phyloP scores from a whole-genome alignment of 441 rosid genomes.

The Metrosideros polymorpha region DNA sequence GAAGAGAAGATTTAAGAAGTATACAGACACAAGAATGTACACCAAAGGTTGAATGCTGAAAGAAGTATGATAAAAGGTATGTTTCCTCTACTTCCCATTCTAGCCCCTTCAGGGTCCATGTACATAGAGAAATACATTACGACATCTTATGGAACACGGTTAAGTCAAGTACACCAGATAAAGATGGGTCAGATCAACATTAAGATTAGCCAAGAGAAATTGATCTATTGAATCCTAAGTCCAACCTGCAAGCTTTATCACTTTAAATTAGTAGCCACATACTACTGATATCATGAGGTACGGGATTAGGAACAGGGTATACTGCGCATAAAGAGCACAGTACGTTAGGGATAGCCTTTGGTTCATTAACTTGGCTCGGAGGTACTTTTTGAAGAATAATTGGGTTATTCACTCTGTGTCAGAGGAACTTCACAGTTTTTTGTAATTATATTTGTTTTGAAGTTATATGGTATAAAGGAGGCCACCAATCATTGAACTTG shows the following conservation, averaged over 20 bases:
- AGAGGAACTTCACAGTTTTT: neutral
- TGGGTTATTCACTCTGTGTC: neutral
- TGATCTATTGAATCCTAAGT: neutral
- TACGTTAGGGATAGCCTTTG: neutral
- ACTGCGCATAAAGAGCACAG: neutral
- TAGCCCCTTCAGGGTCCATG: neutral
- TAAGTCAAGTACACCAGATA: neutral
- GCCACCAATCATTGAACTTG: neutral
- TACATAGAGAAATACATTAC: neutral
- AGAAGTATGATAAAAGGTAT: neutral
- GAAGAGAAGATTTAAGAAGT: slow-evolving; percentile 1
- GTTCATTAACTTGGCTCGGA: neutral
- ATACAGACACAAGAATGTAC: slow-evolving; percentile 1
- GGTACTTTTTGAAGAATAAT: neutral
- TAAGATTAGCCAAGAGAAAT: neutral
- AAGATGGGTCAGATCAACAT: neutral
- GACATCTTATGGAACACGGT: neutral
- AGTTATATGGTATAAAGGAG: neutral
- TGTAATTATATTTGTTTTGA: neutral
- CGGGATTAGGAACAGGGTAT: neutral
- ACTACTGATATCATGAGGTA: neutral
- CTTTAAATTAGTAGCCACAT: neutral
- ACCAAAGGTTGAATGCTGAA: neutral
- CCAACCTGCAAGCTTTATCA: neutral
- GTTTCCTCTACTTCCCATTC: neutral